Evolutionary conservation across 352 stramenopile species (phyloP).

Genomic region (Phytophthora ramorum): DNA sequence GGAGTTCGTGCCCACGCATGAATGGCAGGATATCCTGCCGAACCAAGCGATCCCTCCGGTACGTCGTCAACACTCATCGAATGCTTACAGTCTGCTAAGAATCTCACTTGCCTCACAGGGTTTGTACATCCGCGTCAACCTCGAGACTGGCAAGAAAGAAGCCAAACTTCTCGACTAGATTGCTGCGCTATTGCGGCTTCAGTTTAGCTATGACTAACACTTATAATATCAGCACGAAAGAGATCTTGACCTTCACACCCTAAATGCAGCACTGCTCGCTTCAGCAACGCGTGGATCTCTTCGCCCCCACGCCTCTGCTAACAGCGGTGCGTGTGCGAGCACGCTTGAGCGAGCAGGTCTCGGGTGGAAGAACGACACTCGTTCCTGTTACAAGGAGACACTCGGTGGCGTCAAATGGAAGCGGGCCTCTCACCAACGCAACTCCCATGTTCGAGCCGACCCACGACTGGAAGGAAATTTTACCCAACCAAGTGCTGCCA

Average conservation of each 20-base stretch:
- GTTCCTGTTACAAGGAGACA: conserved; percentile 10
- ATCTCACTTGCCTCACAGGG: too few relatives aligned
- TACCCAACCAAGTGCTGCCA: conserved; percentile 60
- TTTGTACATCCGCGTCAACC: conserved; percentile 67
- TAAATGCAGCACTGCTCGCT: conserved; percentile 30
- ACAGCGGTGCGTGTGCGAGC: conserved; percentile 23
- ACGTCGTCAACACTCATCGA: conserved; percentile 5
- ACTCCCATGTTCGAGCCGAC: conserved; percentile 60
- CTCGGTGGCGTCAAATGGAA: background rate
- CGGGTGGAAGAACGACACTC: conserved; percentile 1
- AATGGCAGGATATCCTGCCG: conserved; percentile 65
- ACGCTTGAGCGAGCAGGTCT: conserved; percentile 6
- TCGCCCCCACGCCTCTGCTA: conserved; percentile 27
- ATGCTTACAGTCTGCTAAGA: background rate
- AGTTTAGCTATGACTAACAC: background rate
- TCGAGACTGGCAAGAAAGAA: conserved; percentile 67
- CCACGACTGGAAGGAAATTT: conserved; percentile 61
- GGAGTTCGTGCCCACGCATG: conserved; percentile 68
- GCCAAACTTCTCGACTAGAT: conserved; percentile 57
- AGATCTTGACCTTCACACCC: background rate
- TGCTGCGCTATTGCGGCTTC: background rate
- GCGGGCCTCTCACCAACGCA: background rate
- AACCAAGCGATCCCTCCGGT: conserved; percentile 60
- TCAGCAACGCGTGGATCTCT: conserved; percentile 23
- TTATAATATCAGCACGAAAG: background rate